Evolutionary conservation across 106 monocot species (phyloP).

Genomic region (Platanthera guangdongensis): DNA sequence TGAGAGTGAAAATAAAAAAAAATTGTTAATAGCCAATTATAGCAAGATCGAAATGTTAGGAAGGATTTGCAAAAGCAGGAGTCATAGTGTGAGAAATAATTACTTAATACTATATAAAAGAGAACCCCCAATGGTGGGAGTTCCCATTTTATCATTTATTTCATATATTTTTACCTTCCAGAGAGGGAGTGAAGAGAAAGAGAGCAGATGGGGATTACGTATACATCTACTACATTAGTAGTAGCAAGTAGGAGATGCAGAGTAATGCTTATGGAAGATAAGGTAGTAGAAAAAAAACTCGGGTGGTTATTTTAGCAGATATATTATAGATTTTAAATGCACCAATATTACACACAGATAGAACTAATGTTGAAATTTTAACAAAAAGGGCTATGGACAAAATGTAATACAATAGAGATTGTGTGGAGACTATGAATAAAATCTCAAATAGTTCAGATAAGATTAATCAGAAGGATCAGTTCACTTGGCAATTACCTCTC

Average conservation of each 20-base stretch:
- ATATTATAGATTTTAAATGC: background rate
- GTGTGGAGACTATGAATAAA: background rate
- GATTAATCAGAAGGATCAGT: background rate
- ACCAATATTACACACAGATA: background rate
- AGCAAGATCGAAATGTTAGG: background rate
- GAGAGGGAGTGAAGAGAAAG: too few relatives aligned
- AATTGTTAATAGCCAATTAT: background rate
- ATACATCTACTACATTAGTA: too few relatives aligned
- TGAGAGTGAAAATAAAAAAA: background rate
- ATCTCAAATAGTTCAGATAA: background rate
- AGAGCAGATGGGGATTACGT: too few relatives aligned
- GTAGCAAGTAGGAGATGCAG: background rate
- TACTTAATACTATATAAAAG: background rate
- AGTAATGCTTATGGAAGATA: background rate
- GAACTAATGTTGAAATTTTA: background rate
- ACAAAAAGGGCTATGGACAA: background rate
- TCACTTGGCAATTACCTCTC: slow-evolving; percentile 54
- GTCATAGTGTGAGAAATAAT: background rate
- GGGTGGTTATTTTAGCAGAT: background rate
- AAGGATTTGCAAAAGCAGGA: background rate
- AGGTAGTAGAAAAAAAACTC: background rate
- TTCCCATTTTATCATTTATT: too few relatives aligned
- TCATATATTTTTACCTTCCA: too few relatives aligned
- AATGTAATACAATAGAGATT: background rate
- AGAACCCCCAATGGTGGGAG: background rate